These are phyloP conservation scores for Trichoderma harzianum DNA, from an alignment of 2,329 filamentous ascomycete genomes.

Conservation along the genomic window DNA sequence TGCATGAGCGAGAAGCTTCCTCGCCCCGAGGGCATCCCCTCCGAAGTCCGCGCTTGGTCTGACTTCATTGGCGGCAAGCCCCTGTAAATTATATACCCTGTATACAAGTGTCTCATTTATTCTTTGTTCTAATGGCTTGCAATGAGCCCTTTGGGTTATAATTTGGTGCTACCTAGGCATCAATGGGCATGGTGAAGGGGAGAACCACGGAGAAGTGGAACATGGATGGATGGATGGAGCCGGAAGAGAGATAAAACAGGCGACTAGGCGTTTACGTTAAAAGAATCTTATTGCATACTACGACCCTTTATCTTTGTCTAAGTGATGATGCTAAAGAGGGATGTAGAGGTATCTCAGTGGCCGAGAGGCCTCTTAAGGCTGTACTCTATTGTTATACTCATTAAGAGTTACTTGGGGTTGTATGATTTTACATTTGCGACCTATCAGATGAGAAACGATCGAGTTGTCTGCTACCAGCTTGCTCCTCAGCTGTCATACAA, in stretches of 20 bases:
- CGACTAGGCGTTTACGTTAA: neutral
- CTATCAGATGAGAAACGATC: neutral
- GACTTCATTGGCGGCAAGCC: constrained; percentile 89
- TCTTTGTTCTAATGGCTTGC: neutral
- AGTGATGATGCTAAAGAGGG: neutral
- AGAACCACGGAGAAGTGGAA: neutral
- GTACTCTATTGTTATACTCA: neutral
- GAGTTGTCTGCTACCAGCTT: neutral
- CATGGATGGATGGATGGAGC: neutral
- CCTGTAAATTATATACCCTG: constrained; percentile 49
- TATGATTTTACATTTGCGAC: neutral
- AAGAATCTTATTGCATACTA: neutral
- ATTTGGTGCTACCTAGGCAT: neutral
- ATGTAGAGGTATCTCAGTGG: neutral
- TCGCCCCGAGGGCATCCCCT: constrained; percentile 79
- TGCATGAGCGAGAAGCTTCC: constrained; percentile 98
- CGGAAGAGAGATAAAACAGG: neutral
- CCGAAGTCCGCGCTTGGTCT: constrained; percentile 90
- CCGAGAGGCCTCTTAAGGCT: neutral
- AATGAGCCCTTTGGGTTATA: neutral
- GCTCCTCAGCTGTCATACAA: neutral
- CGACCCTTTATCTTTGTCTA: neutral
- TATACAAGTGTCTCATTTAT: neutral
- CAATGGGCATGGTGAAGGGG: neutral
- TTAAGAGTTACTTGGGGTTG: neutral